Evolutionary conservation across 495 filamentous ascomycete species (phyloP).

Genomic region (Hypoxylon fragiforme): DNA sequence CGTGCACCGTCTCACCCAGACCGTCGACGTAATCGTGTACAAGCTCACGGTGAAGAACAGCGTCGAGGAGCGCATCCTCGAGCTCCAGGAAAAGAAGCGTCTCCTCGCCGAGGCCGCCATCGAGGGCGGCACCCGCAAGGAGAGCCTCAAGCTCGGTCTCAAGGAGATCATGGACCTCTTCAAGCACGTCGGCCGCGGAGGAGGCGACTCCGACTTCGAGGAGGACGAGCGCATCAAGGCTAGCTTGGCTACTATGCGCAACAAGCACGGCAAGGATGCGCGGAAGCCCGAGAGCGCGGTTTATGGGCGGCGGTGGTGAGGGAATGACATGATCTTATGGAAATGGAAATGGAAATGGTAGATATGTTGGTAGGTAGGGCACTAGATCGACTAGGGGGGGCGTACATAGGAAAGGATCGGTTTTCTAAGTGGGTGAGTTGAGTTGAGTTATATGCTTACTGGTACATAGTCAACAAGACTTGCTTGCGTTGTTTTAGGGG

Average conservation of each 20-base stretch:
- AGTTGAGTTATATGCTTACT: too few relatives aligned
- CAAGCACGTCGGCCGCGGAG: slow-evolving; percentile 53
- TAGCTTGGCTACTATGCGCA: slow-evolving; percentile 14
- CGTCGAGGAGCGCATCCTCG: slow-evolving; percentile 91
- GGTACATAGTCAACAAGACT: too few relatives aligned
- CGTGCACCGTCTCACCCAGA: slow-evolving; percentile 95
- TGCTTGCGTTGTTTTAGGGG: too few relatives aligned
- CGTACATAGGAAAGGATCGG: too few relatives aligned
- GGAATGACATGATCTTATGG: too few relatives aligned
- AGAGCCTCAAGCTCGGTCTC: slow-evolving; percentile 80
- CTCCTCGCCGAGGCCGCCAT: slow-evolving; percentile 82
- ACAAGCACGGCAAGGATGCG: background rate
- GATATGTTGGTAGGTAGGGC: too few relatives aligned
- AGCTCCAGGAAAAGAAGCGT: slow-evolving; percentile 89
- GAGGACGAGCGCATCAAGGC: slow-evolving; percentile 4
- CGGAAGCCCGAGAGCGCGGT: slow-evolving; percentile 39
- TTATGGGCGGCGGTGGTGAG: slow-evolving; percentile 47
- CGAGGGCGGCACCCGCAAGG: slow-evolving; percentile 66
- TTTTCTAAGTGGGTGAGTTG: too few relatives aligned
- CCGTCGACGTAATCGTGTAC: slow-evolving; percentile 89
- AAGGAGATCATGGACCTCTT: slow-evolving; percentile 93
- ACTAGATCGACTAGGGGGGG: too few relatives aligned
- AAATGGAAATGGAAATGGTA: too few relatives aligned
- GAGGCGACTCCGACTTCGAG: background rate
- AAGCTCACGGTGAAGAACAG: slow-evolving; percentile 81